Evolutionary conservation across 2,329 filamentous ascomycete species (phyloP).

Genomic region (Verticillium dahliae): DNA sequence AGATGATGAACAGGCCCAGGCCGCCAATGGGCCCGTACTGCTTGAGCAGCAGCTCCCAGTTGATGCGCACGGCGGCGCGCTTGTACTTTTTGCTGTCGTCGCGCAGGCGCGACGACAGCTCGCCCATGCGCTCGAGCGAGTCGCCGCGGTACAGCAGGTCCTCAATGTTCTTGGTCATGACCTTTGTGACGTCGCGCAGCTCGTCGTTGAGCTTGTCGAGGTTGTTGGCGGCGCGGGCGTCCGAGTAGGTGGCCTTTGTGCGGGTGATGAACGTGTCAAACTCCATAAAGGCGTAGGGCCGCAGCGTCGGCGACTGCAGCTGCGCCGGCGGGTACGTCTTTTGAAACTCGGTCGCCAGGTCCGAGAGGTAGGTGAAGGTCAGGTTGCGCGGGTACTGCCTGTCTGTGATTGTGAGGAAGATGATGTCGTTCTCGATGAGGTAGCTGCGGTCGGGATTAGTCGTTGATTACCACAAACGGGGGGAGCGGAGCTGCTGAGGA

Average conservation of each 20-base stretch:
- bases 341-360: constrained; percentile 85
- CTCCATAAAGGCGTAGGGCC: constrained; percentile 94
- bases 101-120: constrained; percentile 77
- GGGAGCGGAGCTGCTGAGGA: background rate
- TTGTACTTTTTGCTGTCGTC: constrained; percentile 95
- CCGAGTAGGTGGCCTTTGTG: constrained; percentile 90
- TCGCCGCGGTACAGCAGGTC: constrained; percentile 93
- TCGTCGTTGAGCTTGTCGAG: constrained; percentile 95
- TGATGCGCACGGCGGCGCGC: constrained; percentile 87
- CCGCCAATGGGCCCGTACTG: constrained; percentile 91
- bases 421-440: constrained; percentile 73
- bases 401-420: constrained; percentile 93
- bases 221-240: constrained; percentile 84
- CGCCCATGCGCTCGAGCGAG: constrained; percentile 92
- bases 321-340: constrained; percentile 71
- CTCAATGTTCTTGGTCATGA: constrained; percentile 99
- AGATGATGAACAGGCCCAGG: constrained; percentile 71
- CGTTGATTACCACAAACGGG: background rate
- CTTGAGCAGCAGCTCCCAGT: constrained; percentile 94
- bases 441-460: constrained; percentile 50
- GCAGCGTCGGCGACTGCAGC: constrained; percentile 66
- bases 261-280: constrained; percentile 96
- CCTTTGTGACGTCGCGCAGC: constrained; percentile 93
- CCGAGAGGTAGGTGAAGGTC: constrained; percentile 94
- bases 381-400: constrained; percentile 94